Evolutionary conservation across 352 stramenopile genomes (phyloP), one percentile per base, ranked within the genome.

Genomic region (Phytophthora pinifolia): DNA sequence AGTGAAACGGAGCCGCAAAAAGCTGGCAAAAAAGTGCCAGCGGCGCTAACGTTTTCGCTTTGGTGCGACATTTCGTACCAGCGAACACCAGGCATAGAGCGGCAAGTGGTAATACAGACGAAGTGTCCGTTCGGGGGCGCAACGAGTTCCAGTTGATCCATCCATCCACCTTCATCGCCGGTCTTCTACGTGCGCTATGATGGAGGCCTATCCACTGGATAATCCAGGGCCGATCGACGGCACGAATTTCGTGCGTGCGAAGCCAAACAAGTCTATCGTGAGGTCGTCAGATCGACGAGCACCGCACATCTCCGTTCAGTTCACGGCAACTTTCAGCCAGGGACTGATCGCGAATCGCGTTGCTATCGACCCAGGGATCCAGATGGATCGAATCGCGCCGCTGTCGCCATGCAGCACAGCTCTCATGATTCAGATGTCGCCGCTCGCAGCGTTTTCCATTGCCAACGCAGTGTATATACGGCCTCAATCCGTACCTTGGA

Each of bases 221-320:
- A n/a, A n/a, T n/a, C n/a, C n/a, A n/a, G 18, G 13, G 12, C 35
- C 12, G 41, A 29, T 29, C 25, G 13, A 33, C 41, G 22, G n/a
- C 12, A 31, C 58, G 56, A 65, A 54, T 60, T 65, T 59, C 56
- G 56, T 54, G 49, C 41, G 56, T 54, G 29, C 41, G 51, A 54
- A 62, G 36, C 37, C 54, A 46, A 62, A 38, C 36, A 57, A 53
- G 59, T 54, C 53, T 17, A 52, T 68, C 39, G 48, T 64, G 22
- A 25, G 30, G 47, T 68, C 47, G 60, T 68, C 51, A 30, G 42
- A 56, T 68, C 54, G 59, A 15, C 55, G 25, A 20, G 14, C 36
- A n/a, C 5, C 30, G 8, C 1, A 5, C 9, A 14, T 2, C 52
- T 52, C 56, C 52, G 38, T 34, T 67, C 32, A 37, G 2, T 55